A percentile compares a stretch with the other conserved stretches of the same genome.
phyloP scores from a whole-genome alignment of 257 asterid genomes.

The Agastache rugosa region DNA sequence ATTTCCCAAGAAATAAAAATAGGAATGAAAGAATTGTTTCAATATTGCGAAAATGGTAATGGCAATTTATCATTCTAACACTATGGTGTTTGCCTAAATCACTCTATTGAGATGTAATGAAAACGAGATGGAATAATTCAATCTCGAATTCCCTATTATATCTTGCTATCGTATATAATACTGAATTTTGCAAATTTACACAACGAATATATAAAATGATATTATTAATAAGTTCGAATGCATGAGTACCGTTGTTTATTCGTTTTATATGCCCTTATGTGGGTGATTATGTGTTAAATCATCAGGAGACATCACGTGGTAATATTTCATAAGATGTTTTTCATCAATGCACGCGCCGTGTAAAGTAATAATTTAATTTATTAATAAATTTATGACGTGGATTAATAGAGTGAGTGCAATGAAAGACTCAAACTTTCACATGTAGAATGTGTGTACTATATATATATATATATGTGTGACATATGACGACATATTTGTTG shows the following conservation, averaged over 20 bases:
- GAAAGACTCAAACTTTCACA: too few relatives aligned
- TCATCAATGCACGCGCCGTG: too few relatives aligned
- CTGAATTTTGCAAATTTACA: too few relatives aligned
- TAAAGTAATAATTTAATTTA: too few relatives aligned
- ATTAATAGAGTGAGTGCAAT: neutral
- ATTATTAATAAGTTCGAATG: too few relatives aligned
- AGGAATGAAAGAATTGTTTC: neutral
- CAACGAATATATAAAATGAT: too few relatives aligned
- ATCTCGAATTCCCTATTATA: neutral
- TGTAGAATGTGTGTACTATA: neutral
- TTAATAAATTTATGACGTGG: too few relatives aligned
- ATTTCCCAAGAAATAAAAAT: neutral
- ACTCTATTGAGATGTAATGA: neutral
- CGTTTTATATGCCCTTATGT: too few relatives aligned
- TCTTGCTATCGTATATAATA: neutral
- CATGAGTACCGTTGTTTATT: too few relatives aligned
- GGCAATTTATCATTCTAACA: slow-evolving; percentile 15
- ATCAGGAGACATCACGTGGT: too few relatives aligned
- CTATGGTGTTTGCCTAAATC: slow-evolving; percentile 28
- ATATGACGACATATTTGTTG: neutral
- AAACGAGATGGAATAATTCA: neutral
- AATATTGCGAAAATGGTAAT: slow-evolving; percentile 22
- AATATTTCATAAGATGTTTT: too few relatives aligned
- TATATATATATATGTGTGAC: neutral
- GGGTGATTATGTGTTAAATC: too few relatives aligned